These are phyloP conservation scores for Erodium moschatum DNA, from an alignment of 441 rosid species.

Conservation along the genomic window DNA sequence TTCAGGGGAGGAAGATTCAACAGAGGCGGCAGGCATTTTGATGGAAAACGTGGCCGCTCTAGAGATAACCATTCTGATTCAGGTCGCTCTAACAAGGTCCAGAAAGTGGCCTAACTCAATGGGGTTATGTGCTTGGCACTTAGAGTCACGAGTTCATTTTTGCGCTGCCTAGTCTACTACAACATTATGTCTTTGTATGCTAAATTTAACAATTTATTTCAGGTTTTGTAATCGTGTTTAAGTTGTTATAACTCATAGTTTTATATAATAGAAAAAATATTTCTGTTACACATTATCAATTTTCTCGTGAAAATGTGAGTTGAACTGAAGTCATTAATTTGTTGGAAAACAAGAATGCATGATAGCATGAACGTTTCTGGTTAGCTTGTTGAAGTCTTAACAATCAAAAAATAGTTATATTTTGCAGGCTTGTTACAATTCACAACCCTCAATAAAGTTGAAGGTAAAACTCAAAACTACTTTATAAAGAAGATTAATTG, in stretches of 20 bases:
- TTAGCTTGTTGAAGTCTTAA: too few species aligned
- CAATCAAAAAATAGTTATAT: too few species aligned
- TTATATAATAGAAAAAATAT: neutral
- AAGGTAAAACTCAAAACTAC: too few species aligned
- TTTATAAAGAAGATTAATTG: too few species aligned
- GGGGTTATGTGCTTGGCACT: too few species aligned
- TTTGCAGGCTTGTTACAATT: too few species aligned
- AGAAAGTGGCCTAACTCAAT: constrained; percentile 24
- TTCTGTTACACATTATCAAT: too few species aligned
- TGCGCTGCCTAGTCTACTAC: neutral
- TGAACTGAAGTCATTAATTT: too few species aligned
- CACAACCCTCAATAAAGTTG: too few species aligned
- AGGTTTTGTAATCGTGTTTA: neutral
- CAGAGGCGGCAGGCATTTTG: constrained; percentile 26
- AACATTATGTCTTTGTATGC: neutral
- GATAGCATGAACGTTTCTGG: too few species aligned
- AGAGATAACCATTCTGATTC: constrained; percentile 5
- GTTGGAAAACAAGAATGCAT: too few species aligned
- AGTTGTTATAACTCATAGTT: neutral
- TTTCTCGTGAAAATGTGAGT: too few species aligned
- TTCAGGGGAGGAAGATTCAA: constrained; percentile 55
- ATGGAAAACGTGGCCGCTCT: constrained; percentile 35
- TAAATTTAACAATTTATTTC: neutral
- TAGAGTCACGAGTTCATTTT: neutral
- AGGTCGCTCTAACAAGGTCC: constrained; percentile 19